Conservation (phyloP, 2,329 filamentous ascomycete species). For the Colletotrichum australisinense region DNA sequence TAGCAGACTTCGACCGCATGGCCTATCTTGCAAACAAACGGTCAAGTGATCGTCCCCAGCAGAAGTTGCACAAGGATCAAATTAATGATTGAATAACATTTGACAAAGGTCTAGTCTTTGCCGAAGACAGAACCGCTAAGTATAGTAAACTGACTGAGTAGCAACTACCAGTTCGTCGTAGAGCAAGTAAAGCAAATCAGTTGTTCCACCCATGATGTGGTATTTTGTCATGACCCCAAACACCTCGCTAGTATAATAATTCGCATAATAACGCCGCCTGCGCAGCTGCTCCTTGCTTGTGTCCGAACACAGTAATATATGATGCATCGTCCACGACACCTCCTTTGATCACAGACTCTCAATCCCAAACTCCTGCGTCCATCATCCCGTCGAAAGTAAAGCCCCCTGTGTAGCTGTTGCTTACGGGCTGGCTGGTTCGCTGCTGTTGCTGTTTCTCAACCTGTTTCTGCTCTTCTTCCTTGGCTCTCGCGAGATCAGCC, state of each 20-base stretch:
- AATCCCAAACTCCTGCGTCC: slow-evolving; percentile 26
- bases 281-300: not conserved
- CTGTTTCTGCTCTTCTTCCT: slow-evolving; percentile 17
- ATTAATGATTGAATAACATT: not conserved
- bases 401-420: not conserved
- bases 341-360: not conserved
- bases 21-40: not conserved
- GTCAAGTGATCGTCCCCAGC: not conserved
- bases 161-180: not conserved
- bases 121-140: not conserved
- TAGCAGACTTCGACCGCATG: not conserved
- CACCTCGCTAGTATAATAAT: not conserved
- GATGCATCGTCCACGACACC: not conserved
- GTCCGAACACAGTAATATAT: not conserved
- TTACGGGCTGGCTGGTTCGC: not conserved
- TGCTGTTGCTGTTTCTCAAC: not conserved
- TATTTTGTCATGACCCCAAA: not conserved
- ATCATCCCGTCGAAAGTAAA: slow-evolving; percentile 1
- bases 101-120: not conserved
- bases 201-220: not conserved
- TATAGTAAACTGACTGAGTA: not conserved
- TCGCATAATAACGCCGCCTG: not conserved
- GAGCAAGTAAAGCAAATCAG: not conserved
- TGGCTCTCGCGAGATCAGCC: slow-evolving; percentile 38
- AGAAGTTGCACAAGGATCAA: not conserved